Evolutionary conservation across 495 filamentous ascomycete genomes (phyloP).

Genomic region (Haplographium delicatum): DNA sequence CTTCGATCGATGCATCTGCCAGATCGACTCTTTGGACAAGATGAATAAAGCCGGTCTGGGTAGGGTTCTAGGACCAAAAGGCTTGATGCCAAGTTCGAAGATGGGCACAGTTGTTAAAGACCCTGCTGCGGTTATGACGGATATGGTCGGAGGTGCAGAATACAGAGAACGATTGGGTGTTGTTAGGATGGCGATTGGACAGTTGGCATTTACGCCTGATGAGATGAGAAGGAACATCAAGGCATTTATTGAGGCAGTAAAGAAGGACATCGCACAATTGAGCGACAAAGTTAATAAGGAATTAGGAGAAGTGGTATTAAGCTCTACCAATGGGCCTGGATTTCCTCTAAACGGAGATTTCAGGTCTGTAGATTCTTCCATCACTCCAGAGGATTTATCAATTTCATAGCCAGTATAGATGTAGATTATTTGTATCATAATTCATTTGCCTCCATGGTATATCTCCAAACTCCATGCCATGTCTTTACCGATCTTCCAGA

Average conservation of each 20-base stretch:
- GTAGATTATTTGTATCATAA: slow-evolving; percentile 38
- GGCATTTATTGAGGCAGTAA: slow-evolving; percentile 67
- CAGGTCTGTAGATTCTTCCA: slow-evolving; percentile 47
- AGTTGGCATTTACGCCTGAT: slow-evolving; percentile 83
- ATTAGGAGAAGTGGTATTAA: slow-evolving; percentile 89
- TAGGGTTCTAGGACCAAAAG: slow-evolving; percentile 77
- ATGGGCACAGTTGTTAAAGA: slow-evolving; percentile 81
- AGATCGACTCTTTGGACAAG: slow-evolving; percentile 63
- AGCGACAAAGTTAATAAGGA: slow-evolving; percentile 73
- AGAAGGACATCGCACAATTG: slow-evolving; percentile 64
- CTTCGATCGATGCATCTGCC: slow-evolving; percentile 87
- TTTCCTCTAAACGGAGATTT: slow-evolving; percentile 81
- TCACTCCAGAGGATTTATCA: slow-evolving; percentile 48
- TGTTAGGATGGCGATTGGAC: slow-evolving; percentile 81
- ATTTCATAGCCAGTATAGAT: slow-evolving; percentile 26
- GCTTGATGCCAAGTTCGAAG: slow-evolving; percentile 88
- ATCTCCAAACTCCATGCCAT: slow-evolving; percentile 16
- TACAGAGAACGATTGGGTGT: slow-evolving; percentile 85
- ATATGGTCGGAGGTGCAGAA: slow-evolving; percentile 75
- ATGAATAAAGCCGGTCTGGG: slow-evolving; percentile 75
- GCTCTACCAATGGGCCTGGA: slow-evolving; percentile 79
- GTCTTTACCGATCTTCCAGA: neutral
- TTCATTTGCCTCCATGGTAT: slow-evolving; percentile 23
- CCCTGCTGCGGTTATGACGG: slow-evolving; percentile 61
- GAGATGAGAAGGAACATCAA: slow-evolving; percentile 82